Evolutionary conservation across 2,329 filamentous ascomycete species (phyloP).

Genomic region (Ceratocystis lukuohia): DNA sequence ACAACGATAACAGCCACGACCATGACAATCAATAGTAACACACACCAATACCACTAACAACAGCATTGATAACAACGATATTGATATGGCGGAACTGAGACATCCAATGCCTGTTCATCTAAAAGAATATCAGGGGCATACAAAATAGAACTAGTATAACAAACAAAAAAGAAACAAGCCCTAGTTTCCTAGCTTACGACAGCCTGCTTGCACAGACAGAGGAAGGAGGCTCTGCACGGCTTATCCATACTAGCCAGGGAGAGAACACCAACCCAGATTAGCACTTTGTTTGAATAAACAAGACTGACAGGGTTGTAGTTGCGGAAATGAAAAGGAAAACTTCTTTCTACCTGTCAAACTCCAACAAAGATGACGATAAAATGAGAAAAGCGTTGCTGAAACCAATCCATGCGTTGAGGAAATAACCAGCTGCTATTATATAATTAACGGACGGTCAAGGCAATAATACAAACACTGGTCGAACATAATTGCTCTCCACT

Average conservation of each 20-base stretch:
- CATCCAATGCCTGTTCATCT: neutral
- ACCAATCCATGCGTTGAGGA: no score
- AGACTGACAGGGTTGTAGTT: neutral
- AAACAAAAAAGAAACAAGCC: neutral
- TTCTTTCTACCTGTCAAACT: no score
- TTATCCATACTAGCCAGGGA: neutral
- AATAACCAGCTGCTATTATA: no score
- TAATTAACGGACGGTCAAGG: no score
- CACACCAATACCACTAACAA: no score
- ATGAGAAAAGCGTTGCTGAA: no score
- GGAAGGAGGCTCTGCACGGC: constrained; percentile 8
- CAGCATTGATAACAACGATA: neutral
- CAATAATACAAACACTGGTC: no score
- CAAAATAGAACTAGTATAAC: neutral
- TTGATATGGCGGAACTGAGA: constrained; percentile 17
- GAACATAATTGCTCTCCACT: neutral
- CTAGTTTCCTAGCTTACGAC: neutral
- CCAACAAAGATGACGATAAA: no score
- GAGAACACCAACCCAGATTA: neutral
- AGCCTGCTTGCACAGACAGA: neutral
- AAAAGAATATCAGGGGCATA: neutral
- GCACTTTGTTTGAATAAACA: neutral
- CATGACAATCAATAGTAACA: neutral
- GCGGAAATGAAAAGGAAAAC: neutral
- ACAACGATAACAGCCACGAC: neutral